A percentile compares a stretch with the other conserved stretches of the same genome.
Evolutionary conservation across 2,329 filamentous ascomycete species (phyloP).

Genomic region (Cladosporium sp.): DNA sequence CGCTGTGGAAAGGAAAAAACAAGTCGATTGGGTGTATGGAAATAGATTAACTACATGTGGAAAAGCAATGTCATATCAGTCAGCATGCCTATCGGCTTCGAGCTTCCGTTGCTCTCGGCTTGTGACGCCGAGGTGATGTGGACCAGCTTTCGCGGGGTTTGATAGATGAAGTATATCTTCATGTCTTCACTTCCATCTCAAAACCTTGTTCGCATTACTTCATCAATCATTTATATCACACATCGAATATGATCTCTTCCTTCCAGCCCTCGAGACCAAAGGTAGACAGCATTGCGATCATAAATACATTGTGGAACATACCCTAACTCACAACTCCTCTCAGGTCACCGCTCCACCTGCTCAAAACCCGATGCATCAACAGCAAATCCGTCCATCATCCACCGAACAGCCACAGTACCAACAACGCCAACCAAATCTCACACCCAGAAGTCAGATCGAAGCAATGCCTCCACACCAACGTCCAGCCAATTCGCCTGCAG

Average conservation of each 20-base stretch:
- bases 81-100: not conserved
- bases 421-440: conserved; percentile 20
- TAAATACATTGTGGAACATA: no score
- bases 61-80: not conserved
- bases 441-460: conserved; percentile 43
- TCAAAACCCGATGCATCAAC: not conserved
- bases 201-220: not conserved
- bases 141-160: conserved; percentile 11
- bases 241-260: conserved; percentile 28
- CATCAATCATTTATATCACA: not conserved
- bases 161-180: not conserved
- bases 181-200: not conserved
- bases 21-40: no score
- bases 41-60: not conserved
- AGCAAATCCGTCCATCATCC: conserved; percentile 24
- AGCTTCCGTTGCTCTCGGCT: conserved; percentile 3
- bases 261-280: conserved; percentile 39
- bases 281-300: conserved; percentile 18
- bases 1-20: no score
- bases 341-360: not conserved
- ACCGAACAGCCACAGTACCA: conserved; percentile 26
- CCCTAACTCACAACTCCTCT: not conserved
- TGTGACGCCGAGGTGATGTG: not conserved
- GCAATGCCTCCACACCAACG: conserved; percentile 40
- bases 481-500: not conserved